Conservation (phyloP, 2,329 filamentous ascomycete species). For the Fonsecaea pugnacius region DNA sequence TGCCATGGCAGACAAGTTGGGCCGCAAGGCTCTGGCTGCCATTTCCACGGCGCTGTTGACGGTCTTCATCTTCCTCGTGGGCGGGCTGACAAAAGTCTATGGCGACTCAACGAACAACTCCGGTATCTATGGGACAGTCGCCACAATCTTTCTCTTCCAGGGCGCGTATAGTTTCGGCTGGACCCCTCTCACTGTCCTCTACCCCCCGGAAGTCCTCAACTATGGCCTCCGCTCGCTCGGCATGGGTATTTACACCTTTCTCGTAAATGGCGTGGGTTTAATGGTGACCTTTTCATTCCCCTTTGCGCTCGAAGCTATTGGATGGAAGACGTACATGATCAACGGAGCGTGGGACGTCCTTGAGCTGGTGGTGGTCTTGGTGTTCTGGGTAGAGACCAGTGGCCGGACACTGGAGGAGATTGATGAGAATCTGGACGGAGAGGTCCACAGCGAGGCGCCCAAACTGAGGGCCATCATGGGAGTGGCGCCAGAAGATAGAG, state of each 20-base stretch:
- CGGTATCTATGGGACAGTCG: constrained; percentile 49
- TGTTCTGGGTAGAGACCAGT: constrained; percentile 35
- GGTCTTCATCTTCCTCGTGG: constrained; percentile 57
- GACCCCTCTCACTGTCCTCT: constrained; percentile 56
- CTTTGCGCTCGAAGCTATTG: constrained; percentile 50
- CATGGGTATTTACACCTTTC: constrained; percentile 45
- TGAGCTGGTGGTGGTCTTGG: constrained; percentile 24
- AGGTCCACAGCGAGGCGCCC: constrained; percentile 24
- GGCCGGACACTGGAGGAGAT: constrained; percentile 38
- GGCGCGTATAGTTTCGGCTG: constrained; percentile 50
- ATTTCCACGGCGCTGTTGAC: constrained; percentile 43
- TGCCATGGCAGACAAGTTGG: constrained; percentile 48
- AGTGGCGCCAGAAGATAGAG: constrained; percentile 34
- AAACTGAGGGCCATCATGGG: constrained; percentile 20
- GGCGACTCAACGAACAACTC: constrained; percentile 45
- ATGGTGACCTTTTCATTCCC: constrained; percentile 50
- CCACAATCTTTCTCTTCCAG: constrained; percentile 44
- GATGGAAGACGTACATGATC: constrained; percentile 56
- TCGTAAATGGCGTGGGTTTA: constrained; percentile 41
- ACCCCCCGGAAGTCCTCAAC: constrained; percentile 57
- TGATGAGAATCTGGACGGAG: constrained; percentile 37
- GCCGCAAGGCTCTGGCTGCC: constrained; percentile 49
- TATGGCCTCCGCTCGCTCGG: constrained; percentile 57
- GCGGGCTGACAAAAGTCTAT: constrained; percentile 54
- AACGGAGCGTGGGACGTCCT: constrained; percentile 53